Conservation (phyloP, 139 green algal species). For the Chlorella sp. region DNA sequence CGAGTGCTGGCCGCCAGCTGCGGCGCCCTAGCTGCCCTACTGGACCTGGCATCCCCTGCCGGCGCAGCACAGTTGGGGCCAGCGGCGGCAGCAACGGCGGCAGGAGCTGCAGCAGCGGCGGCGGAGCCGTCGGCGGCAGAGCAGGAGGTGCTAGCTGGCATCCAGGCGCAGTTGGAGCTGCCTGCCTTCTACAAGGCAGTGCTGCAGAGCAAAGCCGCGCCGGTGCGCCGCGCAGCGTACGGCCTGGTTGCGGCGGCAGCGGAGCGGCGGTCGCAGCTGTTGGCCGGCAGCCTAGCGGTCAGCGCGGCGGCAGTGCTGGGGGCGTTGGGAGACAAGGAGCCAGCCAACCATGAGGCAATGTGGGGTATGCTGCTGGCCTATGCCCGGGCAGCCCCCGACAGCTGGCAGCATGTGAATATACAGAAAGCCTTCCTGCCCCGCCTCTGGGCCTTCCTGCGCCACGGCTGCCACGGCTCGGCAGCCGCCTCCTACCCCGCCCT, state of each 20-base stretch:
- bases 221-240: slow-evolving; percentile 65
- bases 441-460: slow-evolving; percentile 70
- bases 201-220: slow-evolving; percentile 47
- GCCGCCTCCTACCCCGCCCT: slow-evolving; percentile 65
- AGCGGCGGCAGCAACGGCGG: neutral
- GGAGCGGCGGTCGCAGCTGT: neutral
- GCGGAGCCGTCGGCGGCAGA: neutral
- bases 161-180: slow-evolving; percentile 32
- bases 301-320: slow-evolving; percentile 49
- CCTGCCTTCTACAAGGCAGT: slow-evolving; percentile 60
- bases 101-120: neutral
- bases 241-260: slow-evolving; percentile 34
- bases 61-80: neutral
- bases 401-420: slow-evolving; percentile 57
- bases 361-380: slow-evolving; percentile 83
- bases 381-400: slow-evolving; percentile 44
- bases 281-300: slow-evolving; percentile 23
- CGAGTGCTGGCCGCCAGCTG: slow-evolving; percentile 65
- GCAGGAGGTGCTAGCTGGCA: slow-evolving; percentile 25
- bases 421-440: slow-evolving; percentile 75
- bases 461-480: slow-evolving; percentile 74
- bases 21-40: slow-evolving; percentile 60
- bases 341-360: slow-evolving; percentile 70
- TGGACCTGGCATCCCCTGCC: slow-evolving; percentile 40
- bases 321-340: slow-evolving; percentile 68